Conservation (phyloP, 768 basidiomycete genomes). For the Thelephora ganbajun region DNA sequence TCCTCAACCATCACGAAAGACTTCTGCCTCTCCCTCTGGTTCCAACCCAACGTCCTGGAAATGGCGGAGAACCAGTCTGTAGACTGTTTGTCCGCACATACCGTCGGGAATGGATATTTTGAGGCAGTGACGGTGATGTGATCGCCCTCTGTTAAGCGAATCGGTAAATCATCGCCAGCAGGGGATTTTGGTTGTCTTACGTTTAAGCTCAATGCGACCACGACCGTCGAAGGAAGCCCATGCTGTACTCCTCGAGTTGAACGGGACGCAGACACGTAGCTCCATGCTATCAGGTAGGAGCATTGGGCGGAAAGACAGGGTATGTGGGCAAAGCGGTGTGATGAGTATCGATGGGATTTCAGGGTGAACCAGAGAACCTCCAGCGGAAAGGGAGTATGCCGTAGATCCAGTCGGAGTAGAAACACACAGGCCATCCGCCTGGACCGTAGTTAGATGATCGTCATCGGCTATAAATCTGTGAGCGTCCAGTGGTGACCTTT, state of each 20-base stretch:
- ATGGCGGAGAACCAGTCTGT: constrained; percentile 99
- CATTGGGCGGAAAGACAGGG: constrained; percentile 97
- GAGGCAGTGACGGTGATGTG: constrained; percentile 98
- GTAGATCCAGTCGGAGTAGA: constrained; percentile 97
- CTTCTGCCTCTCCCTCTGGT: constrained; percentile 96
- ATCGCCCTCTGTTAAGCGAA: constrained; percentile 68
- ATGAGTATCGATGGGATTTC: constrained; percentile 95
- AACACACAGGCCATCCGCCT: constrained; percentile 91
- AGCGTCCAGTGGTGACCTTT: neutral
- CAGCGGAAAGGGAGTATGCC: constrained; percentile 95
- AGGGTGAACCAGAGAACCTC: constrained; percentile 94
- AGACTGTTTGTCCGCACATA: constrained; percentile 94
- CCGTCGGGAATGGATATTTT: constrained; percentile 95
- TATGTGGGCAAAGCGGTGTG: constrained; percentile 97
- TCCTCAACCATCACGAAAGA: constrained; percentile 98
- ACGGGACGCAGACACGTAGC: constrained; percentile 95
- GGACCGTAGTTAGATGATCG: constrained; percentile 98
- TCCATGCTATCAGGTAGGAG: constrained; percentile 98
- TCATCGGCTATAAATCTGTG: constrained; percentile 63
- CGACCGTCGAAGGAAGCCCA: constrained; percentile 99
- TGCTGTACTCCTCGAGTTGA: constrained; percentile 93
- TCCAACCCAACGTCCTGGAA: constrained; percentile 95
- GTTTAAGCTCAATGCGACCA: constrained; percentile 89
- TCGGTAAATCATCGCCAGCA: constrained; percentile 1
- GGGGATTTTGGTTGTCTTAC: constrained; percentile 31